Evolutionary conservation across 371 early-diverging fungal genomes (phyloP), one percentile per base, ranked within the genome.

Genomic region (Syncephalastrum sp.): DNA sequence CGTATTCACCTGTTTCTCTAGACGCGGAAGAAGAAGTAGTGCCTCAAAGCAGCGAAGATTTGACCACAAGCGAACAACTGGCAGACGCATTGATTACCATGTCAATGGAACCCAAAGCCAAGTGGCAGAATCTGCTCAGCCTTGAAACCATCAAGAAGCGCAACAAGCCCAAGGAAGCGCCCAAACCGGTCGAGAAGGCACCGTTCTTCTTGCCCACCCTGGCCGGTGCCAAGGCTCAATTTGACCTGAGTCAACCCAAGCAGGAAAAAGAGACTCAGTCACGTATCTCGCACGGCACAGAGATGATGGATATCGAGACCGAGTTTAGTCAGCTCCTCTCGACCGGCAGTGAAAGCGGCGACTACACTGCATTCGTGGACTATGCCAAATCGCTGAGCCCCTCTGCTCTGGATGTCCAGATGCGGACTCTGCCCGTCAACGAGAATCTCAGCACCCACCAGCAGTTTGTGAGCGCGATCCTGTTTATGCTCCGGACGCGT

Each of bases 81-180:
- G 81, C 88, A 5, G 89, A 90, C 24, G 71, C 85, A 50, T 84
- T 95, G 92, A 86, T 98, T 50, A 90, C 89, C 4, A 71, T 96
- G 38, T 94, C 95, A 14, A 65, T 76, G 25, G 78, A 86, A 45
- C 93, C 96, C 13, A 80, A 84, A 66, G 83, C 92, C 29, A 90
- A 92, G 64, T 97, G 97, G 94, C 93, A 93, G 63, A 91, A 84
- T 27, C 70, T 98, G 51, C 69, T 98, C 46, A 88, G 87, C 65
- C 66, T 97, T 63, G 95, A 96, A 10, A 84, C 89, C 5, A 94
- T 97, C 78, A 95, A 96, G 76, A 82, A 91, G 70, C 90, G 98
- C 51, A 97, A 95, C 73, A 91, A 91, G 68, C 93, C 97, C 19
- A 88, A 80, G 56, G 87, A 89, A 65, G 84, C 94, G 17, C 93